A percentile compares a stretch with the other conserved stretches of the same genome.
Conservation (phyloP, 371 early-diverging fungal genomes). For the Syncephalastrum monosporum region DNA sequence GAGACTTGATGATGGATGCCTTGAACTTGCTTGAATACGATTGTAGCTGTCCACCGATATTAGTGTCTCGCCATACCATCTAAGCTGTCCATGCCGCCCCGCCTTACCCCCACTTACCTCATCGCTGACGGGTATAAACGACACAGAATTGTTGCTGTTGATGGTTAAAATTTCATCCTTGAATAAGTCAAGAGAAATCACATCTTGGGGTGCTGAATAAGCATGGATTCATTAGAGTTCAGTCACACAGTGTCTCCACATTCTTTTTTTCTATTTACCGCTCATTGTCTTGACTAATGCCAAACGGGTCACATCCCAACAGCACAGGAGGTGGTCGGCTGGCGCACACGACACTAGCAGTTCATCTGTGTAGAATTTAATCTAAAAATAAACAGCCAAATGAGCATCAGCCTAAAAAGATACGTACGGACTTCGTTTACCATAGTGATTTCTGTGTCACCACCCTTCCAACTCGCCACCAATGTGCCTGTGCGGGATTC, state of each 20-base stretch:
- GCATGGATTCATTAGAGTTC: constrained; percentile 9
- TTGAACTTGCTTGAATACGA: constrained; percentile 69
- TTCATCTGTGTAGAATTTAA: constrained; percentile 64
- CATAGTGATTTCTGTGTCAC: constrained; percentile 61
- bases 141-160: constrained; percentile 61
- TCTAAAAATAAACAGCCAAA: constrained; percentile 23
- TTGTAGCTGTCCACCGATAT: constrained; percentile 41
- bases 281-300: constrained; percentile 60
- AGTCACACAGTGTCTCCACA: background rate
- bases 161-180: constrained; percentile 67
- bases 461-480: constrained; percentile 64
- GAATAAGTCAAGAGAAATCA: constrained; percentile 53
- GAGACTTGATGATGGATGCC: constrained; percentile 60
- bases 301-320: constrained; percentile 60
- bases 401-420: background rate
- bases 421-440: constrained; percentile 25
- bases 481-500: constrained; percentile 64
- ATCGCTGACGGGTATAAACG: constrained; percentile 67
- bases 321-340: constrained; percentile 63
- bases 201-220: constrained; percentile 35
- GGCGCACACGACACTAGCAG: constrained; percentile 60
- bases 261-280: constrained; percentile 24
- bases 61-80: background rate
- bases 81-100: background rate
- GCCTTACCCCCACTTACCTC: constrained; percentile 42